phyloP scores from a whole-genome alignment of 139 green algal species.

The Chlorella sp. region DNA sequence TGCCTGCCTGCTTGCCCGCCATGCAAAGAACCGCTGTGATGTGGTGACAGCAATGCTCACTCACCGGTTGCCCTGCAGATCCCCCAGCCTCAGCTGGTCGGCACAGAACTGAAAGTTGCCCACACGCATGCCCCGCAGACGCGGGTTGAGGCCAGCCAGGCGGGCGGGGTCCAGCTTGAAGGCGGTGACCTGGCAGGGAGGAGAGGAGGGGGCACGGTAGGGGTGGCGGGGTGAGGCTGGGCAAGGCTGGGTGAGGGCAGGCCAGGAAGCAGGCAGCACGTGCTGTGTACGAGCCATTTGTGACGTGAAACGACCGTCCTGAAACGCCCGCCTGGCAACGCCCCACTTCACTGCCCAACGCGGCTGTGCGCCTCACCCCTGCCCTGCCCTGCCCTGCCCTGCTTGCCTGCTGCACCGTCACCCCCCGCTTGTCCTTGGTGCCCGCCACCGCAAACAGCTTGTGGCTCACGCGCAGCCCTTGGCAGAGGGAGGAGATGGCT shows the following conservation, averaged over 20 bases:
- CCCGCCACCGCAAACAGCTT: constrained; percentile 72
- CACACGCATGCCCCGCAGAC: constrained; percentile 65
- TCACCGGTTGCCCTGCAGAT: constrained; percentile 80
- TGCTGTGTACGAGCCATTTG: not conserved
- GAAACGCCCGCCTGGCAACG: too few relatives aligned
- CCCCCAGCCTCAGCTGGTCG: constrained; percentile 69
- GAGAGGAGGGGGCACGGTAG: not conserved
- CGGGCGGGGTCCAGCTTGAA: constrained; percentile 61
- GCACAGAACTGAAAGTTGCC: constrained; percentile 72
- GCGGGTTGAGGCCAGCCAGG: constrained; percentile 40
- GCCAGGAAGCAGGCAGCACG: not conserved
- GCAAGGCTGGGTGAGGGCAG: not conserved
- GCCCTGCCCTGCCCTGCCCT: too few relatives aligned
- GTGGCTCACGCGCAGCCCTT: constrained; percentile 44
- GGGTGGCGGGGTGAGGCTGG: not conserved
- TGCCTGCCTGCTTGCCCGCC: too few relatives aligned
- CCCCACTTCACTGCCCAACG: too few relatives aligned
- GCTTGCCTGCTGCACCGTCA: constrained; percentile 78
- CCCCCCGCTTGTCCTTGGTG: constrained; percentile 95
- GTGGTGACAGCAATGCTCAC: not conserved
- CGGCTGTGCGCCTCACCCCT: too few relatives aligned
- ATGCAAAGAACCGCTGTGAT: too few relatives aligned
- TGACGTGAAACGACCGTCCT: not conserved
- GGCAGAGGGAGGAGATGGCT: constrained; percentile 53
- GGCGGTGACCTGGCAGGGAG: constrained; percentile 62